Evolutionary conservation across 163 green algal species (phyloP).

Genomic region (Coccomyxa subellipsoidea): DNA sequence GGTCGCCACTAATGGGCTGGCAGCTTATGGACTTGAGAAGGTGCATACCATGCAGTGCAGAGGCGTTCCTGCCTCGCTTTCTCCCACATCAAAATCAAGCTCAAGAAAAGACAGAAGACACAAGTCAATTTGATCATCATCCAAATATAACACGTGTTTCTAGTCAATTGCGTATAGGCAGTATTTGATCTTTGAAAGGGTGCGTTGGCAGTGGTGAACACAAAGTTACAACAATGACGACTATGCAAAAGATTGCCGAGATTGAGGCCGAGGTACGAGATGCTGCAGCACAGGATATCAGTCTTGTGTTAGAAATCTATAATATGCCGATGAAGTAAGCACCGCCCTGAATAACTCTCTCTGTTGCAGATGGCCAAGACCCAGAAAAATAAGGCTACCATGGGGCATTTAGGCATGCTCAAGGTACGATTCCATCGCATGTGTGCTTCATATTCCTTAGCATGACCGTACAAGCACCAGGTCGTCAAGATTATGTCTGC

Average conservation of each 20-base stretch:
- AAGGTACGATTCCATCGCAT: conserved; percentile 57
- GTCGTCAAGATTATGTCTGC: no score
- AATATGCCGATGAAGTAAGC: neutral
- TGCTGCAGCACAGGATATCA: neutral
- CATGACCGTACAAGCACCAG: no score
- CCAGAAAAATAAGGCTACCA: conserved; percentile 99
- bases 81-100: no score
- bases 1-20: no score
- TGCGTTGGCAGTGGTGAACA: neutral
- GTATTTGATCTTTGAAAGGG: neutral
- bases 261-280: conserved; percentile 77
- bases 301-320: neutral
- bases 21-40: no score
- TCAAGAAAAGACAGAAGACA: no score
- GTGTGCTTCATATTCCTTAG: no score
- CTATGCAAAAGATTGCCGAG: conserved; percentile 70
- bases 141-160: no score
- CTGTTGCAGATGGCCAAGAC: conserved; percentile 87
- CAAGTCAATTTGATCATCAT: no score
- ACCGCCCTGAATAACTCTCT: neutral
- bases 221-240: conserved; percentile 23
- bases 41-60: no score
- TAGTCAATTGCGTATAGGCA: no score
- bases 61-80: no score
- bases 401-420: conserved; percentile 86